phyloP scores from a whole-genome alignment of 2,329 filamentous ascomycete species.

The Penicillium sp. region DNA sequence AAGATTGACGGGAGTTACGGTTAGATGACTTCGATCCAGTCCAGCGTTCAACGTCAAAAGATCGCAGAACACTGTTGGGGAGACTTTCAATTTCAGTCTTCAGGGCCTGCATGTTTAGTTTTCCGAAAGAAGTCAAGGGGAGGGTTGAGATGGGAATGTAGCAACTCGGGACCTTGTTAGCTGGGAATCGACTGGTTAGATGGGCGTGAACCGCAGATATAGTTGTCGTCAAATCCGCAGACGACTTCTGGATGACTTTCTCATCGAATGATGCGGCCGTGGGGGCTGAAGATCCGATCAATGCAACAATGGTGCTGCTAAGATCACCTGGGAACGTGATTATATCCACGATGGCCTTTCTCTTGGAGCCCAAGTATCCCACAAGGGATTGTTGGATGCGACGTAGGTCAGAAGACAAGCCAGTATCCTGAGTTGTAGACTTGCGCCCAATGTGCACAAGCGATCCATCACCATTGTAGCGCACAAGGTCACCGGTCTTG shows the following conservation, averaged over 20 bases:
- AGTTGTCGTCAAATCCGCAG: conserved; percentile 15
- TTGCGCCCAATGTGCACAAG: conserved; percentile 40
- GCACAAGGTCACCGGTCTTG: conserved; percentile 45
- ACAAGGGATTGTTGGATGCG: conserved; percentile 21
- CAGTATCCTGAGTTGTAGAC: conserved; percentile 6
- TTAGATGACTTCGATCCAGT: conserved; percentile 18
- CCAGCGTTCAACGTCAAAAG: conserved; percentile 26
- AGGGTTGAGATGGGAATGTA: conserved; percentile 39
- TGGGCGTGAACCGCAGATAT: conserved; percentile 24
- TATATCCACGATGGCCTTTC: conserved; percentile 23
- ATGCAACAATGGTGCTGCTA: conserved; percentile 22
- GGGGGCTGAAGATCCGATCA: conserved; percentile 19
- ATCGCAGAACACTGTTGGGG: conserved; percentile 7
- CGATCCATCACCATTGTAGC: conserved; percentile 42
- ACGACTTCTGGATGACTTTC: conserved; percentile 15
- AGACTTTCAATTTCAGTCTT: conserved; percentile 17
- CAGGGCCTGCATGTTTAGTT: conserved; percentile 34
- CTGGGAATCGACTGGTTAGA: conserved; percentile 31
- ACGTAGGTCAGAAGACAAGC: conserved; percentile 5
- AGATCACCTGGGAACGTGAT: conserved; percentile 11
- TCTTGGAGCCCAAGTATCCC: conserved; percentile 16
- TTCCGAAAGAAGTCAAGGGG: conserved; percentile 38
- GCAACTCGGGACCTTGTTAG: conserved; percentile 39
- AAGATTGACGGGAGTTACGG: conserved; percentile 10
- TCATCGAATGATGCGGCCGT: neutral